Evolutionary conservation across 192 early-diverging fungal genomes (phyloP), one percentile per base, ranked within the genome.

Genomic region (Diversispora epigaea): DNA sequence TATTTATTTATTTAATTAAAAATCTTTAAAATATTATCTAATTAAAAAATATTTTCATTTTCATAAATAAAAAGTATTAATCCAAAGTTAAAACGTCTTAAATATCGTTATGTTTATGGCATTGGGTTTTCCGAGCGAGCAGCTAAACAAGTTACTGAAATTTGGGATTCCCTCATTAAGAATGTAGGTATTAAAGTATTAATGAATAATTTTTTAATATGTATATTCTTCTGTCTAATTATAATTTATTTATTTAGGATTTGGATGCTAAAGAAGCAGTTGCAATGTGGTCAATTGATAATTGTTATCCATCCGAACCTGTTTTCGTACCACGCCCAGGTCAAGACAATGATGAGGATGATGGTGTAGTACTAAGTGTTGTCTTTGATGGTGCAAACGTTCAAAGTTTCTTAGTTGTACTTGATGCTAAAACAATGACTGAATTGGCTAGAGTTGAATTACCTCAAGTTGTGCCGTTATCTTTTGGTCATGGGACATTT

Each of bases 291-390:
- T 64, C 41, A 3, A 3, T 7, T 14, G 71, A 73, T 58, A 81
- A 91, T 76, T 91, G 90, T 78, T 92, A 87, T 71, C 92, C 94
- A 40, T 90, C 90, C 9, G 92, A 95, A 80, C 88, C 94, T 1
- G 76, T 91, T 17, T 95, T 94, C 85, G 88, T 95, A 39, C 89
- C 92, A 52, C 83, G 46, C 60, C 77, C 80, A 17, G 81, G 78
- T 15, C 77, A 85, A 54, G 78, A 75, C 9, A 76, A 66, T 49
- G 79, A 82, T 22, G 93, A 95, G 80, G 94, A 93, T 77, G 87
- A 89, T 43, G 94, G 94, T 19, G 90, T 89, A 46, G 45, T 95
- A 22, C 67, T 95, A 47, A 89, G 89, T 47, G 82, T 94, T 46
- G 90, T 95, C 9, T 89, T 92, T 56, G 88, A 93, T 76, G 86